phyloP scores from a whole-genome alignment of 2,329 filamentous ascomycete species.

The Aspergillus sp. region DNA sequence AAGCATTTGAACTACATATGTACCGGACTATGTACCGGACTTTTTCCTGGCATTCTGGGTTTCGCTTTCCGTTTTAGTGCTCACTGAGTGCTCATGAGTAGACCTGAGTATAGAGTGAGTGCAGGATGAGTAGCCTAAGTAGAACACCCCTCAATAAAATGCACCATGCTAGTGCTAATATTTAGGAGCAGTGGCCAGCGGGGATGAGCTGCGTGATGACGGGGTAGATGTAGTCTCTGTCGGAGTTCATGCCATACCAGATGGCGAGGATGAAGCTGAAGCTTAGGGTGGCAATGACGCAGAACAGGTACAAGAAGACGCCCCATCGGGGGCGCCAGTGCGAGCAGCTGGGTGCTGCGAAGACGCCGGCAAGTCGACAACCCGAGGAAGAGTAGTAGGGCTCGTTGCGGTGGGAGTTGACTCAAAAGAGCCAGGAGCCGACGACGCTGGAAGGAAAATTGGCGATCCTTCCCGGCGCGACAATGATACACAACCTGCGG shows the following conservation, averaged over 20 bases:
- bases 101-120: too few relatives aligned
- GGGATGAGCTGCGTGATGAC: conserved; percentile 31
- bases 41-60: too few relatives aligned
- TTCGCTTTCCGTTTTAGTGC: too few relatives aligned
- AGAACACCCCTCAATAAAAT: too few relatives aligned
- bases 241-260: conserved; percentile 30
- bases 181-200: conserved; percentile 31
- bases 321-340: conserved; percentile 14
- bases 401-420: conserved; percentile 6
- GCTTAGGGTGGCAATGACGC: conserved; percentile 11
- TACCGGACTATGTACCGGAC: too few relatives aligned
- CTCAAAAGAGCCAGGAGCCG: conserved; percentile 1
- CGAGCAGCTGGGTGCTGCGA: conserved; percentile 7
- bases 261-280: conserved; percentile 13
- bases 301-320: conserved; percentile 12
- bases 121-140: too few relatives aligned
- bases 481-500: too few relatives aligned
- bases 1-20: too few relatives aligned
- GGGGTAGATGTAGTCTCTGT: conserved; percentile 26
- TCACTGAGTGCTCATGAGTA: too few relatives aligned
- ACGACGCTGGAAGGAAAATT: conserved; percentile 1
- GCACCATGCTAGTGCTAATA: too few relatives aligned
- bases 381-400: conserved; percentile 2
- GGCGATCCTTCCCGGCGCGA: too few relatives aligned
- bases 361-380: conserved; percentile 1